These are phyloP conservation scores for Laetiporus sulphureus DNA, from an alignment of 1,284 basidiomycete genomes.

Conservation along the genomic window DNA sequence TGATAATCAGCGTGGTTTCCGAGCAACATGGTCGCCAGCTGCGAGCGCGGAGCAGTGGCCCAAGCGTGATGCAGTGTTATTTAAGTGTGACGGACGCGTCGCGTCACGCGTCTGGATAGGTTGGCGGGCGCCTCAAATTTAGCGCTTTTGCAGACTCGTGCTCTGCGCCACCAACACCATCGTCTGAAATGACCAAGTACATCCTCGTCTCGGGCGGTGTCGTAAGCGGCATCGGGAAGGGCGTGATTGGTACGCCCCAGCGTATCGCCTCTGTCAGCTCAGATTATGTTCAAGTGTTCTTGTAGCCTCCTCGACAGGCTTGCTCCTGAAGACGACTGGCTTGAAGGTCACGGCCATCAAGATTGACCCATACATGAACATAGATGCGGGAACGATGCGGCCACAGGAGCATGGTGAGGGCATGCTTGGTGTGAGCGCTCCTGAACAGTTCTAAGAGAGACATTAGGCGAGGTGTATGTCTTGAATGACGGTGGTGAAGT, in stretches of 20 bases:
- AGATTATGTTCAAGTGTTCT: constrained; percentile 18
- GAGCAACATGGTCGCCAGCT: no score
- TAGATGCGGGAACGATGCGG: constrained; percentile 99
- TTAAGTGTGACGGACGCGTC: neutral
- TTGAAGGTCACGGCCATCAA: constrained; percentile 98
- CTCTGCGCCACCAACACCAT: constrained; percentile 13
- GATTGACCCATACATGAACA: constrained; percentile 99
- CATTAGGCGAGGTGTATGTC: constrained; percentile 92
- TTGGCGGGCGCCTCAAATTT: constrained; percentile 3
- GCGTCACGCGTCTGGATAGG: neutral
- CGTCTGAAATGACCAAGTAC: constrained; percentile 70
- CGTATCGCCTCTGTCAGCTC: constrained; percentile 9
- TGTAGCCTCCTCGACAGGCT: constrained; percentile 91
- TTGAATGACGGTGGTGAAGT: constrained; percentile 98
- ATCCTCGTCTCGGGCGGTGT: constrained; percentile 90
- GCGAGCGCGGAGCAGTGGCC: neutral
- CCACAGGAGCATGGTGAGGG: constrained; percentile 95
- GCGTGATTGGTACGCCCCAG: constrained; percentile 75
- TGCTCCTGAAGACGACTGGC: constrained; percentile 92
- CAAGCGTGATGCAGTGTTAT: neutral
- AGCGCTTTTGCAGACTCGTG: constrained; percentile 14
- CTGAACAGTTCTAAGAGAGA: constrained; percentile 14
- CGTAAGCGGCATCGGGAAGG: constrained; percentile 92
- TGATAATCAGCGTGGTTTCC: no score
- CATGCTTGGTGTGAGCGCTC: constrained; percentile 4